Conservation (phyloP, 2,329 filamentous ascomycete species). For the Dothidotthia symphoricarpi region DNA sequence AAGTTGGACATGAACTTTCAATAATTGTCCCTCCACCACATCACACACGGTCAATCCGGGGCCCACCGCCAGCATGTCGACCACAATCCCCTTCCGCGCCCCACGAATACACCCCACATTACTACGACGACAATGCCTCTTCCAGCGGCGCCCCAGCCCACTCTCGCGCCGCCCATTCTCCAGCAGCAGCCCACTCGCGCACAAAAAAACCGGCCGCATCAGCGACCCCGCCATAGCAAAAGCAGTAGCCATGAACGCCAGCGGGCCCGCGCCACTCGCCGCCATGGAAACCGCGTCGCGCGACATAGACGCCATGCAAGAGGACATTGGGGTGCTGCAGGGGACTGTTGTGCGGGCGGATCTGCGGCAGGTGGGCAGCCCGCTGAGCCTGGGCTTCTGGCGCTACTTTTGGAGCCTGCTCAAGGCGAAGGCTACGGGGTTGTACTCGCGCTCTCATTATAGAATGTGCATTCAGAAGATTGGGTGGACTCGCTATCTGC, state of each 20-base stretch:
- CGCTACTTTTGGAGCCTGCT: conserved; percentile 21
- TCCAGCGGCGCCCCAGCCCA: conserved; percentile 12
- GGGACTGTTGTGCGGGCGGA: conserved; percentile 20
- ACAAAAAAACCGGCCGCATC: conserved; percentile 6
- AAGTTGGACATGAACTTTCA: no score
- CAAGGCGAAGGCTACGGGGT: conserved; percentile 14
- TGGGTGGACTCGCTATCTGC: conserved; percentile 11
- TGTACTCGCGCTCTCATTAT: conserved; percentile 21
- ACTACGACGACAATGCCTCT: conserved; percentile 30
- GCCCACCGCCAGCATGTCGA: conserved; percentile 23
- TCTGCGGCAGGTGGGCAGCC: conserved; percentile 10
- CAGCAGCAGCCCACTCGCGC: conserved; percentile 15
- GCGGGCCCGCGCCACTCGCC: conserved; percentile 13
- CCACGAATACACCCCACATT: conserved; percentile 17
- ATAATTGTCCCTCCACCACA: no score
- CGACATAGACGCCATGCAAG: conserved; percentile 10
- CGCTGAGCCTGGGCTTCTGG: conserved; percentile 8
- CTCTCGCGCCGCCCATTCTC: conserved; percentile 25
- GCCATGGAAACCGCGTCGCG: conserved; percentile 4
- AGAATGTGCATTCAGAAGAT: conserved; percentile 14
- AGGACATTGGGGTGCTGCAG: conserved; percentile 27
- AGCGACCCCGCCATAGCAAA: conserved; percentile 10
- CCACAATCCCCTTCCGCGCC: conserved; percentile 25
- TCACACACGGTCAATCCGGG: conserved; percentile 2
- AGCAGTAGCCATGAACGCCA: conserved; percentile 6